A percentile compares a stretch with the other conserved stretches of the same genome.
Evolutionary conservation across 208 protist genomes (phyloP).

Genomic region (Jaenimonas drosophilae): DNA sequence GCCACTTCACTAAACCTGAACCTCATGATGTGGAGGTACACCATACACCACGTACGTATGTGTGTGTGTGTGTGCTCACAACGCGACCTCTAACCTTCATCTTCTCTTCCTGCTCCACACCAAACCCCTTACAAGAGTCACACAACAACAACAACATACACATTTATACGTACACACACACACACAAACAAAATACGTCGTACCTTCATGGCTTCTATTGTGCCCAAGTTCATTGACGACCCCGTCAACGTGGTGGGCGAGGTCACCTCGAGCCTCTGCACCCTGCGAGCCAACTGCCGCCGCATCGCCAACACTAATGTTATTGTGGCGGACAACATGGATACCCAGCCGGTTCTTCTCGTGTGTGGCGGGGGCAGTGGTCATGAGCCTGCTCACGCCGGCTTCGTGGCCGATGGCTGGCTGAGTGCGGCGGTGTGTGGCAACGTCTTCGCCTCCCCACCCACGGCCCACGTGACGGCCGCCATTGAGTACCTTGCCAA

Average conservation of each 20-base stretch:
- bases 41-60: too few relatives aligned
- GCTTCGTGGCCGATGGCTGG: slow-evolving; percentile 83
- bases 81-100: too few relatives aligned
- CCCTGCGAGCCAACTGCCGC: slow-evolving; percentile 17
- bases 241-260: slow-evolving; percentile 25
- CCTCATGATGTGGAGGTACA: too few relatives aligned
- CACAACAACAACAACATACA: too few relatives aligned
- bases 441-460: slow-evolving; percentile 84
- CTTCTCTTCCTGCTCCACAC: too few relatives aligned
- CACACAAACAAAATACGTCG: too few relatives aligned
- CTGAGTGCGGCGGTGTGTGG: slow-evolving; percentile 86
- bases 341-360: slow-evolving; percentile 50
- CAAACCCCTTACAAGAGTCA: too few relatives aligned
- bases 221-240: slow-evolving; percentile 50
- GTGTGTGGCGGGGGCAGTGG: slow-evolving; percentile 83
- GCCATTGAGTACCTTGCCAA: slow-evolving; percentile 59
- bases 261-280: slow-evolving; percentile 21
- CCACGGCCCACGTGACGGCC: slow-evolving; percentile 41
- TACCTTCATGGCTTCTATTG: too few relatives aligned
- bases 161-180: too few relatives aligned
- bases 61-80: too few relatives aligned
- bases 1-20: too few relatives aligned
- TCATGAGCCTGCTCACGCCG: slow-evolving; percentile 85
- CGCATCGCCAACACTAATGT: slow-evolving; percentile 37
- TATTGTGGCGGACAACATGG: slow-evolving; percentile 16